A percentile compares a stretch with the other conserved stretches of the same genome.
Conservation (phyloP, 2,329 filamentous ascomycete genomes). For the Chaetomiaceae sp. region DNA sequence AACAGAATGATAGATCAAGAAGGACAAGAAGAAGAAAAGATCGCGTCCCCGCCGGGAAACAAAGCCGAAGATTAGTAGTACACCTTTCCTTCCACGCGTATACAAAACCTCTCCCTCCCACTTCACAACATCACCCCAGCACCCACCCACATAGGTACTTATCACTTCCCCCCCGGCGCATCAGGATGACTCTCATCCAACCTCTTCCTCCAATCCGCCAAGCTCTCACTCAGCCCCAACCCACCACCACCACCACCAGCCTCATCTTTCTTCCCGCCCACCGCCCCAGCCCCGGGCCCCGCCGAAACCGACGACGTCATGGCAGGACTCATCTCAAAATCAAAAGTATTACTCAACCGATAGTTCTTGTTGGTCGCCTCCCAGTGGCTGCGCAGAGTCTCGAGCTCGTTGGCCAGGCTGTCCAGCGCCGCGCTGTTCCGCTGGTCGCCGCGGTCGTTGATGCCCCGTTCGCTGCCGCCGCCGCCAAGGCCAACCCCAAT, state of each 20-base stretch:
- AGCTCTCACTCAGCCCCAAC: constrained; percentile 60
- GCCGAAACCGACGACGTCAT: constrained; percentile 5
- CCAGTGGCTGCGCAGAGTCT: constrained; percentile 87
- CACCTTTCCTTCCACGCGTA: not conserved
- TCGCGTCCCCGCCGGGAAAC: constrained; percentile 1
- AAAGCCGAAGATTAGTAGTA: constrained; percentile 6
- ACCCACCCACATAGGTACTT: not conserved
- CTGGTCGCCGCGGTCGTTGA: constrained; percentile 38
- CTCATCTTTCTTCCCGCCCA: constrained; percentile 31
- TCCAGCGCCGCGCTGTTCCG: constrained; percentile 70
- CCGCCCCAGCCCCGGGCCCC: not conserved
- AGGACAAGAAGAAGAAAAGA: not conserved
- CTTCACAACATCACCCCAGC: not conserved
- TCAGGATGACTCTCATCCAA: constrained; percentile 49
- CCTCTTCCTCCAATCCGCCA: constrained; percentile 76
- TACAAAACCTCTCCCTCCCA: not conserved
- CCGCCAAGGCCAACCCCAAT: constrained; percentile 13
- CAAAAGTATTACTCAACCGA: constrained; percentile 81
- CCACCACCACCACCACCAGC: constrained; percentile 38
- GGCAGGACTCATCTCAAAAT: constrained; percentile 57
- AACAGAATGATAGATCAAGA: not conserved
- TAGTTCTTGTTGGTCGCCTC: constrained; percentile 95
- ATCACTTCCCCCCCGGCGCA: constrained; percentile 15
- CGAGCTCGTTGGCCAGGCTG: constrained; percentile 85
- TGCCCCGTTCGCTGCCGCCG: no score